Percentiles rank a stretch among this genome's conserved stretches.
phyloP scores from a whole-genome alignment of 345 rosid genomes.

The Brassica incana region DNA sequence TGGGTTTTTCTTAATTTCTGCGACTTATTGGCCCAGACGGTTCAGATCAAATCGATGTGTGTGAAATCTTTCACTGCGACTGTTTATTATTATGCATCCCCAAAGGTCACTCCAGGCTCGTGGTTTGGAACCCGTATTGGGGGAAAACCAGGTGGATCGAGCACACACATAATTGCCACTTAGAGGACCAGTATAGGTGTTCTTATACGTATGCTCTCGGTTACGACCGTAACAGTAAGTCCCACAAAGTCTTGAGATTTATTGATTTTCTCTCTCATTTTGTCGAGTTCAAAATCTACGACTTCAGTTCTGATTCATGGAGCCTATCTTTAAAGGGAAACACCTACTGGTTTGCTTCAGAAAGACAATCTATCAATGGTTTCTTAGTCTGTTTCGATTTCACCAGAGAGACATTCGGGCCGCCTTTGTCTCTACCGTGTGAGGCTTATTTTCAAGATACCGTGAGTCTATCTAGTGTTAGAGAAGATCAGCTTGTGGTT shows the following conservation, averaged over 20 bases:
- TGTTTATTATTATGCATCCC: not conserved
- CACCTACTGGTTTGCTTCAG: not conserved
- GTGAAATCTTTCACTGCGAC: not conserved
- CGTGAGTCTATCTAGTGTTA: not conserved
- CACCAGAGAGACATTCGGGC: not conserved
- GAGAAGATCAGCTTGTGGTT: conserved; percentile 1
- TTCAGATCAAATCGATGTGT: not conserved
- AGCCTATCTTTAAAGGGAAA: not conserved
- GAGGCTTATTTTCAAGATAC: not conserved
- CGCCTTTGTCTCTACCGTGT: not conserved
- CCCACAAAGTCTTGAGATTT: not conserved
- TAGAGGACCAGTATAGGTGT: not conserved
- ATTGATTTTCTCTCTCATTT: not conserved
- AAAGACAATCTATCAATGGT: not conserved
- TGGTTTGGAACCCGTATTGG: not conserved
- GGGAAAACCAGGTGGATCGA: not conserved
- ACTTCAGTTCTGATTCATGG: not conserved
- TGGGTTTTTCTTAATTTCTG: no score
- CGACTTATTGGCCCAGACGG: not conserved
- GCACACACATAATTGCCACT: not conserved
- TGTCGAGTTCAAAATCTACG: not conserved
- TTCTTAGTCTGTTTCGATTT: not conserved
- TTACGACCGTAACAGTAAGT: not conserved
- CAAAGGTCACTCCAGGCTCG: not conserved
- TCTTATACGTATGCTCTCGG: not conserved